These are phyloP conservation scores for Neonectria coccinea DNA, from an alignment of 2,329 filamentous ascomycete species.

Conservation along the genomic window DNA sequence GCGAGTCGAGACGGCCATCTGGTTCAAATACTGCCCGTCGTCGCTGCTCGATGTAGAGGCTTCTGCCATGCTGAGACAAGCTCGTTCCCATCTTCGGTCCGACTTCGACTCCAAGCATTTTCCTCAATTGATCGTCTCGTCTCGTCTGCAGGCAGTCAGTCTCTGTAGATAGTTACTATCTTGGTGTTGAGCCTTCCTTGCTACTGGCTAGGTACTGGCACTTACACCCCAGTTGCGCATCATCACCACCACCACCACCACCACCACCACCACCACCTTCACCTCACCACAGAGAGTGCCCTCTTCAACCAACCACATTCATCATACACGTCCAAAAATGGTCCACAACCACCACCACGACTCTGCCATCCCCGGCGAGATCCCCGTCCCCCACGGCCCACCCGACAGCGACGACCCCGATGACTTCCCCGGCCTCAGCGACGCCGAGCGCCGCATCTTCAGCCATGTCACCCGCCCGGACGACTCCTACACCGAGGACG, in stretches of 20 bases:
- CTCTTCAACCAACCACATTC: neutral
- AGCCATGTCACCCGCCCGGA: constrained; percentile 85
- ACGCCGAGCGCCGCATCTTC: constrained; percentile 73
- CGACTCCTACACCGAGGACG: constrained; percentile 85
- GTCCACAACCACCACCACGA: constrained; percentile 49
- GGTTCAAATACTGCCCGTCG: constrained; percentile 45
- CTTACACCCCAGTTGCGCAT: constrained; percentile 3
- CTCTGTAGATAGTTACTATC: neutral
- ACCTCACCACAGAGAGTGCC: too few species aligned
- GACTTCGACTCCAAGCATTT: constrained; percentile 18
- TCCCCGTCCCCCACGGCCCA: constrained; percentile 66
- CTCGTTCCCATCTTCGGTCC: constrained; percentile 5
- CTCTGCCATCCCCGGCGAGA: constrained; percentile 59
- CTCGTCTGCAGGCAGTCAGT: neutral
- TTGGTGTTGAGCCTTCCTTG: constrained; percentile 5
- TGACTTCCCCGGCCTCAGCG: constrained; percentile 58
- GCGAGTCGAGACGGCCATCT: constrained; percentile 21
- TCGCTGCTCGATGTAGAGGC: constrained; percentile 28
- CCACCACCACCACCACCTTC: neutral
- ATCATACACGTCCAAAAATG: constrained; percentile 5
- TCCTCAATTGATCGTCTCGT: neutral
- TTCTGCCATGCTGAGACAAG: constrained; percentile 23
- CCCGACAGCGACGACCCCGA: constrained; percentile 61
- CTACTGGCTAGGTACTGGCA: neutral
- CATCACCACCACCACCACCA: neutral